phyloP scores from a whole-genome alignment of 1,284 basidiomycete genomes.

The Fomitopsis palustris region DNA sequence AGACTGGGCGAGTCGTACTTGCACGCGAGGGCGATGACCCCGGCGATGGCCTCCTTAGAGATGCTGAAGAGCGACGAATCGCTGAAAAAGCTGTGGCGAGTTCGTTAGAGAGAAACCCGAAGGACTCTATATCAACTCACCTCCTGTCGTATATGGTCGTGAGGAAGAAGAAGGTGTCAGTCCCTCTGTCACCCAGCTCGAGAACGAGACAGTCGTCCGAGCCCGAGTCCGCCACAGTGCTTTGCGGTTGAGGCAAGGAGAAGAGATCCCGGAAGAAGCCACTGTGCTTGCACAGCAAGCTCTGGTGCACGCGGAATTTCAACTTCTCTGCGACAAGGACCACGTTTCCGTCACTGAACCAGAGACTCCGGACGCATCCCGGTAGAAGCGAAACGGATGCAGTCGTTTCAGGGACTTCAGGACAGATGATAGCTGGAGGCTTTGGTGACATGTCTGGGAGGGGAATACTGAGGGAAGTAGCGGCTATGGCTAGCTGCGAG shows the following conservation, averaged over 20 bases:
- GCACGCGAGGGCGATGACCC: neutral
- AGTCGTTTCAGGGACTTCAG: no score
- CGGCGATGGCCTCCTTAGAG: neutral
- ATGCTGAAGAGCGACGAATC: neutral
- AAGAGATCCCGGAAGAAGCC: slow-evolving; percentile 21
- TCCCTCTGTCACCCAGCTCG: neutral
- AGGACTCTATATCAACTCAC: neutral
- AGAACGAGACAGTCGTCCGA: slow-evolving; percentile 6
- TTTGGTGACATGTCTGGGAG: no score
- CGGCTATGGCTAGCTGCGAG: no score
- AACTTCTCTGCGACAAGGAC: slow-evolving; percentile 15
- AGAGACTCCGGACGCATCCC: slow-evolving; percentile 11
- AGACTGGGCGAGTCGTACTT: neutral
- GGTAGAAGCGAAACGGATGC: neutral
- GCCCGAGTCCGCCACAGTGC: neutral
- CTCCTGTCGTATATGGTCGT: neutral
- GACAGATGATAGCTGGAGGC: no score
- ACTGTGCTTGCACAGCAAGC: slow-evolving; percentile 16
- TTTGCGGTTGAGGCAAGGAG: slow-evolving; percentile 11
- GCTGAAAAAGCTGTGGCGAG: neutral
- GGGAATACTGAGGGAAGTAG: no score
- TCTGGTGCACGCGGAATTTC: slow-evolving; percentile 17
- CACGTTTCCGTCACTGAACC: slow-evolving; percentile 24
- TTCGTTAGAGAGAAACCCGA: neutral
- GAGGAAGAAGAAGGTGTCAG: neutral